Base-by-base conservation (phyloP, 2,329 filamentous ascomycete species). In the Aspergillus tamarii region DNA sequence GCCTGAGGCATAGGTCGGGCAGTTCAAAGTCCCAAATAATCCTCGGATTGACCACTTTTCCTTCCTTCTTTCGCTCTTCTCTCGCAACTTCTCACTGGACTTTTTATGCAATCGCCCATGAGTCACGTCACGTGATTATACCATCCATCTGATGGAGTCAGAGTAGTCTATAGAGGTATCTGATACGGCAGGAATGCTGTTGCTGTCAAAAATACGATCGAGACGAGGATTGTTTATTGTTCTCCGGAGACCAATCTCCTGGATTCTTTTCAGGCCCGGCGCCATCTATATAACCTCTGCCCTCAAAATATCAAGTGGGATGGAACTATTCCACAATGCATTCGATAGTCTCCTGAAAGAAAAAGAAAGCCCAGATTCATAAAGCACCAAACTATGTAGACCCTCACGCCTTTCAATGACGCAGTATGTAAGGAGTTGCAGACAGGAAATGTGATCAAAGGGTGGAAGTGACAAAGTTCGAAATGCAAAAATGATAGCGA, bases 361-460 rank as follows among this genome's bases (percentile, higher is more conserved):
- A 64, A 16, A 36, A 14, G 39, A 63, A 43, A 63, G 56, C 57
- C 61, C 63, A 59, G 59, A 60, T 59, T 65, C 61, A 65, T 62
- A 58, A 48, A 62, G 62, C 67, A 57, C 60, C 62, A 65, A 69
- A 64, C 60, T 66, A 55, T 55, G 41, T 57, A 64, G 59, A 66
- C 64, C 67, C 63, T 67, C 68, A 66, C 70, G 70, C 70, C 70
- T 53, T 65, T 68, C 63, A 67, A 73, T 71, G 69, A 66, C 64
- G 52, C 60, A 68, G 63, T 60, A 69, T 60, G 59, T 50, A 62
- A 54, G 53, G 60, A 60, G 36, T 58, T 62, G 62, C 53, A 60
- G 32, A 67, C 41, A 61, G 64, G 32, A 59, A 46, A 60, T 56
- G 54, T 54, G 34, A 60, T 61, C 56, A 43, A 54, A 58, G 55